These are phyloP conservation scores for Clarkia xantiana DNA, from an alignment of 345 rosid genomes.

Conservation along the genomic window DNA sequence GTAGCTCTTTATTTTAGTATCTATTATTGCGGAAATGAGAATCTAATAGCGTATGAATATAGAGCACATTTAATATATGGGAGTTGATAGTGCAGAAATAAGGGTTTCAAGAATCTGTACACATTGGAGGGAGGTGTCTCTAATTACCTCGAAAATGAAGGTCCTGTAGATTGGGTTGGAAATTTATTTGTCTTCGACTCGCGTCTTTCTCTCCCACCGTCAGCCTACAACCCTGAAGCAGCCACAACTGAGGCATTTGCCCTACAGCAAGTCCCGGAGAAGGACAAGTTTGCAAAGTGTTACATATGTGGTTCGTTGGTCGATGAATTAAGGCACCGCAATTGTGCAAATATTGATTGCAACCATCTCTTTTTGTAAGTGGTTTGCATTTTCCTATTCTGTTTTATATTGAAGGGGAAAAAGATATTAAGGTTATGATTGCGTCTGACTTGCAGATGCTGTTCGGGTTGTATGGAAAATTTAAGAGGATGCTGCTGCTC, in stretches of 20 bases:
- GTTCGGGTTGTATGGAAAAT: constrained; percentile 35
- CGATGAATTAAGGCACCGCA: constrained; percentile 61
- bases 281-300: constrained; percentile 52
- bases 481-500: constrained; percentile 68
- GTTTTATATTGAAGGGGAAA: no score
- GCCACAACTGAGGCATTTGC: constrained; percentile 11
- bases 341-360: constrained; percentile 92
- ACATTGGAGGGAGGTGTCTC: constrained; percentile 81
- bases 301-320: constrained; percentile 48
- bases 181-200: constrained; percentile 86
- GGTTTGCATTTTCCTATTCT: no score
- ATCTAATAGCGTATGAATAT: neutral
- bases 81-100: constrained; percentile 36
- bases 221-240: constrained; percentile 20
- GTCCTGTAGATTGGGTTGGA: constrained; percentile 62
- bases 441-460: constrained; percentile 37
- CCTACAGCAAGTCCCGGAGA: constrained; percentile 16
- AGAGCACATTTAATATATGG: neutral
- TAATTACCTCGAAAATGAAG: constrained; percentile 67
- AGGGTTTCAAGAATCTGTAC: constrained; percentile 65
- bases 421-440: neutral
- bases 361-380: no score
- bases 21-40: neutral
- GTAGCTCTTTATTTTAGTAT: constrained; percentile 18
- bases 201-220: constrained; percentile 77